Percentiles rank a stretch among this genome's conserved stretches.
These are phyloP conservation scores for Dryas alaskensis DNA, from an alignment of 306 rosid species.

Conservation along the genomic window DNA sequence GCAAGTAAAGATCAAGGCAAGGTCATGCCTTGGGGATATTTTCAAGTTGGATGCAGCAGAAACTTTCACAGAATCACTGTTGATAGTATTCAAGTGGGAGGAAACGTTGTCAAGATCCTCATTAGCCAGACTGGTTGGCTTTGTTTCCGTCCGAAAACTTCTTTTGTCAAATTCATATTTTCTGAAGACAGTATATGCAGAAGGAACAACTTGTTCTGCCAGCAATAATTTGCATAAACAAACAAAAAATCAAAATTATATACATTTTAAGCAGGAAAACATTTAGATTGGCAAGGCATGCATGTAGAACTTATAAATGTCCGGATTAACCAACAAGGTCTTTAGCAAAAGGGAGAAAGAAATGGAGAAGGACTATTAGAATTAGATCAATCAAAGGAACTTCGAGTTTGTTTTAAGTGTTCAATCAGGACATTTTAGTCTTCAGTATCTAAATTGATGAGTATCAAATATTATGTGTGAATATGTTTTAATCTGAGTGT, in stretches of 20 bases:
- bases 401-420: neutral
- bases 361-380: neutral
- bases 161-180: constrained; percentile 38
- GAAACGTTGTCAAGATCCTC: constrained; percentile 38
- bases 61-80: constrained; percentile 33
- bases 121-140: constrained; percentile 30
- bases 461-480: neutral
- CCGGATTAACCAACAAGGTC: neutral
- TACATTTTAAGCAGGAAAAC: neutral
- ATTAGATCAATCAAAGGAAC: neutral
- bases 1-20: constrained; percentile 91
- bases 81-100: constrained; percentile 17
- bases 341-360: neutral
- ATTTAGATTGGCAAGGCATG: neutral
- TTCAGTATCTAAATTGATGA: neutral
- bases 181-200: constrained; percentile 32
- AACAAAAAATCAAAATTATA: neutral
- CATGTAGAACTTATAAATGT: neutral
- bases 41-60: constrained; percentile 55
- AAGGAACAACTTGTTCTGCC: constrained; percentile 47
- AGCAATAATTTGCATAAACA: constrained; percentile 6
- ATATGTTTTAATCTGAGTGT: neutral
- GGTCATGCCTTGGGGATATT: constrained; percentile 83
- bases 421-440: neutral
- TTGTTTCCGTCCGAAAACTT: constrained; percentile 34